Percentiles rank a stretch among this genome's conserved stretches.
Evolutionary conservation across 1,284 basidiomycete genomes (phyloP).

Genomic region (Exsudoporus floridanus): DNA sequence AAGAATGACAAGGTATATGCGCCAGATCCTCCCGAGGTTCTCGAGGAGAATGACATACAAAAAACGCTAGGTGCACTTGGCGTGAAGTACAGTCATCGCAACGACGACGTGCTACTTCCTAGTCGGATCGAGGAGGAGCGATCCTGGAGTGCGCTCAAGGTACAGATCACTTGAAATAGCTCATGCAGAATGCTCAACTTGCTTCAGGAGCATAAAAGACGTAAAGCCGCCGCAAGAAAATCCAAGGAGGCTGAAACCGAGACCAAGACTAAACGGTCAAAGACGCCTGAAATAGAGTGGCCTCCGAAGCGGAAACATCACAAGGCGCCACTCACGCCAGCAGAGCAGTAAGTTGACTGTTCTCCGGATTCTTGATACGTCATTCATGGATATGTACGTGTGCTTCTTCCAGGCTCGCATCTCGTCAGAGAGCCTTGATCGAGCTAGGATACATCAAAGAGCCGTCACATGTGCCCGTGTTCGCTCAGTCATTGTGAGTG

Average conservation of each 20-base stretch:
- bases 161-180: slow-evolving; percentile 22
- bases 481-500: slow-evolving; percentile 65
- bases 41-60: slow-evolving; percentile 48
- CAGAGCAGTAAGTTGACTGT: slow-evolving; percentile 46
- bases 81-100: slow-evolving; percentile 68
- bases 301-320: slow-evolving; percentile 63
- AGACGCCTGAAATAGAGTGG: slow-evolving; percentile 50
- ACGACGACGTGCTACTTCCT: slow-evolving; percentile 66
- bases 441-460: slow-evolving; percentile 56
- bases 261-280: slow-evolving; percentile 17
- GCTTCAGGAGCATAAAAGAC: slow-evolving; percentile 31
- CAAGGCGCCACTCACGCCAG: slow-evolving; percentile 46
- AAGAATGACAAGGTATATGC: background rate
- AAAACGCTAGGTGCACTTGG: slow-evolving; percentile 59
- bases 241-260: slow-evolving; percentile 20
- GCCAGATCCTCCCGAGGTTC: slow-evolving; percentile 35
- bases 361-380: background rate
- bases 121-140: slow-evolving; percentile 67
- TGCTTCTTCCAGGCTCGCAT: slow-evolving; percentile 41
- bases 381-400: slow-evolving; percentile 4
- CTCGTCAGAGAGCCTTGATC: slow-evolving; percentile 58
- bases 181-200: slow-evolving; percentile 9
- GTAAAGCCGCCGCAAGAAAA: slow-evolving; percentile 29
- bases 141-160: slow-evolving; percentile 54
- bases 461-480: slow-evolving; percentile 49